Evolutionary conservation across 1,139 yeast genomes (phyloP), one percentile per base, ranked within the genome.

Genomic region (Taiozyma sp.): DNA sequence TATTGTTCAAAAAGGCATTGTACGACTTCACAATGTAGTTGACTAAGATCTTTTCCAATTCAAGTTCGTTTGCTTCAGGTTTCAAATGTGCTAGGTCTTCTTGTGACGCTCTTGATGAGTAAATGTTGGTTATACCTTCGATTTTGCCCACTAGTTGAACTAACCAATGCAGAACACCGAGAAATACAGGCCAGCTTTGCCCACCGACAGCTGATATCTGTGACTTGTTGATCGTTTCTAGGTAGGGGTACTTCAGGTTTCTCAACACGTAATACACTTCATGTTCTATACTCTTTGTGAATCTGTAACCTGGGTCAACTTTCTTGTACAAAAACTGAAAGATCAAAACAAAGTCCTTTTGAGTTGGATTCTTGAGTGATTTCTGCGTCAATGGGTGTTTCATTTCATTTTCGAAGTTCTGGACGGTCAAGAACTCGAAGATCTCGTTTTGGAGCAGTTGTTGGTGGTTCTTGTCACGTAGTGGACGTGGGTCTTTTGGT

Each of bases 161-260:
- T 47, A 88, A 64, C 96, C 96, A 88, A 65, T 85, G 82, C 37
- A 89, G 71, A 77, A 90, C 80, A 2, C 95, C 96, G 48, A 90
- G 68, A 60, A 88, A 86, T 24, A 80, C 78, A 19, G 89, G 91
- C 97, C 97, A 89, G 61, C 85, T 85, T 52, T 85, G 85, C 1
- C 96, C 96, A 2, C 97, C 97, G 8, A 89, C 97, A 0, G 97
- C 97, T 46, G 91, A 83, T 35, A 90, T 83, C 64, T 88, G 96
- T 1, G 93, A 84, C 61, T 90, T 81, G 65, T 85, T 87, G 44
- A 90, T 83, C 0, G 87, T 75, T 44, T 88, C 96, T 52, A 89
- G 67, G 65, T 85, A 88, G 1, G 98, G 97, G 62, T 90, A 91
- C 48, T 79, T 80, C 54, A 89, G 68, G 34, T 75, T 74, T 62